Percentiles rank a stretch among this genome's conserved stretches.
These are phyloP conservation scores for Erythrobasidium hasegawianum DNA, from an alignment of 1,284 basidiomycete genomes.

Conservation along the genomic window DNA sequence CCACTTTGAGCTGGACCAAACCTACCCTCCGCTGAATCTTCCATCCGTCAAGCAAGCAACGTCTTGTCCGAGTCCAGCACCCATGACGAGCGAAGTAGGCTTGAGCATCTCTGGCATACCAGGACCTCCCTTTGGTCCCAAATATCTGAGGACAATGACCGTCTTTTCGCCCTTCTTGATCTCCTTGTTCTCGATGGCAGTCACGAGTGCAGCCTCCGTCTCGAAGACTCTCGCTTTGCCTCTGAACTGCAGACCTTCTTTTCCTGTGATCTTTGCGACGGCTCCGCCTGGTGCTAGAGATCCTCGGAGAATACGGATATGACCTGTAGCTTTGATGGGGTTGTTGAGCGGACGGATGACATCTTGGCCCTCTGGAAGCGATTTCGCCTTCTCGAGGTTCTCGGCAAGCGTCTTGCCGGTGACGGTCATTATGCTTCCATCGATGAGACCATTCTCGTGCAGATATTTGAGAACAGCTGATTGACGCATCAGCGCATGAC, in stretches of 20 bases:
- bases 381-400: constrained; percentile 75
- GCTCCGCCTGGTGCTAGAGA: constrained; percentile 89
- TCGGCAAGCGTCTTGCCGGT: constrained; percentile 82
- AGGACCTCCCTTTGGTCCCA: constrained; percentile 78
- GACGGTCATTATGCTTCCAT: constrained; percentile 80
- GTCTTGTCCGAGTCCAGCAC: constrained; percentile 82
- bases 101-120: constrained; percentile 96
- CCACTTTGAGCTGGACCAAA: constrained; percentile 38
- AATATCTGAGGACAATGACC: constrained; percentile 77
- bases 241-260: constrained; percentile 85
- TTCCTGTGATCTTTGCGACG: constrained; percentile 93
- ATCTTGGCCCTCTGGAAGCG: constrained; percentile 69
- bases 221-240: constrained; percentile 77
- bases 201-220: constrained; percentile 76
- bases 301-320: constrained; percentile 81
- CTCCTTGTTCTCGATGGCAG: constrained; percentile 73
- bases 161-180: constrained; percentile 85
- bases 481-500: constrained; percentile 17
- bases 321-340: constrained; percentile 83
- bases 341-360: constrained; percentile 76
- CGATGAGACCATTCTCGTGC: constrained; percentile 72
- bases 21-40: constrained; percentile 87
- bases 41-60: constrained; percentile 95
- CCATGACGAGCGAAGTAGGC: constrained; percentile 81
- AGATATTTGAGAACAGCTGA: constrained; percentile 76